Percentiles rank a stretch among this genome's conserved stretches.
phyloP scores from a whole-genome alignment of 306 rosid genomes.

The Cicer pinnatifidum region DNA sequence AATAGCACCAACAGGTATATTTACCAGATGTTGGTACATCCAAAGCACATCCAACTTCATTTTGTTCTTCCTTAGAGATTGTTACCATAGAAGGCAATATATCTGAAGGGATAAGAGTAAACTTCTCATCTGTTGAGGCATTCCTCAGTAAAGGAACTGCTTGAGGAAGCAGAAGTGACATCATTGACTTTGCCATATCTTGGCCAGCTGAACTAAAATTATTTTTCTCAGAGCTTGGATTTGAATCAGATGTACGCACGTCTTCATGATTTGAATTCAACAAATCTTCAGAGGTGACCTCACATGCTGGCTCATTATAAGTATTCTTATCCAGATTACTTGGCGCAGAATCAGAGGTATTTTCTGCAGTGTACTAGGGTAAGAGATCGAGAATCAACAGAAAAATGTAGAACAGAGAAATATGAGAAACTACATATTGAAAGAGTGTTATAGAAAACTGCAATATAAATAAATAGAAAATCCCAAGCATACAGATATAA shows the following conservation, averaged over 20 bases:
- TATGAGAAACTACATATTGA: slow-evolving; percentile 29
- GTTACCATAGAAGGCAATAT: slow-evolving; percentile 38
- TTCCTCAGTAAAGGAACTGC: slow-evolving; percentile 77
- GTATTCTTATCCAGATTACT: slow-evolving; percentile 46
- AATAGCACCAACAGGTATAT: slow-evolving; percentile 19
- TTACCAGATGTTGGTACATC: slow-evolving; percentile 52
- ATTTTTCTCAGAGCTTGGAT: slow-evolving; percentile 50
- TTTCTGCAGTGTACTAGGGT: slow-evolving; percentile 56
- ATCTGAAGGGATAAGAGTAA: slow-evolving; percentile 43
- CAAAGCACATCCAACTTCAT: slow-evolving; percentile 42
- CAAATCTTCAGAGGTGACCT: slow-evolving; percentile 49
- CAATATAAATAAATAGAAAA: slow-evolving; percentile 26
- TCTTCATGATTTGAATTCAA: slow-evolving; percentile 51
- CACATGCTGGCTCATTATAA: slow-evolving; percentile 37
- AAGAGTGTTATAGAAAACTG: slow-evolving; percentile 8
- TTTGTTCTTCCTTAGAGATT: slow-evolving; percentile 45
- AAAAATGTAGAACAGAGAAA: slow-evolving; percentile 31
- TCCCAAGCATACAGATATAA: not conserved
- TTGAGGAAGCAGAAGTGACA: slow-evolving; percentile 83
- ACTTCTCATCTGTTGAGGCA: slow-evolving; percentile 54
- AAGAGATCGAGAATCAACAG: slow-evolving; percentile 37
- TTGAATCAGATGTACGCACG: slow-evolving; percentile 45
- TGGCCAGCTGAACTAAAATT: slow-evolving; percentile 65
- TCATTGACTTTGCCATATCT: slow-evolving; percentile 79
- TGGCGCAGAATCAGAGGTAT: slow-evolving; percentile 50